A percentile compares a stretch with the other conserved stretches of the same genome.
These are phyloP conservation scores for Diplotaxis tenuifolia DNA, from an alignment of 345 rosid species.

Conservation along the genomic window DNA sequence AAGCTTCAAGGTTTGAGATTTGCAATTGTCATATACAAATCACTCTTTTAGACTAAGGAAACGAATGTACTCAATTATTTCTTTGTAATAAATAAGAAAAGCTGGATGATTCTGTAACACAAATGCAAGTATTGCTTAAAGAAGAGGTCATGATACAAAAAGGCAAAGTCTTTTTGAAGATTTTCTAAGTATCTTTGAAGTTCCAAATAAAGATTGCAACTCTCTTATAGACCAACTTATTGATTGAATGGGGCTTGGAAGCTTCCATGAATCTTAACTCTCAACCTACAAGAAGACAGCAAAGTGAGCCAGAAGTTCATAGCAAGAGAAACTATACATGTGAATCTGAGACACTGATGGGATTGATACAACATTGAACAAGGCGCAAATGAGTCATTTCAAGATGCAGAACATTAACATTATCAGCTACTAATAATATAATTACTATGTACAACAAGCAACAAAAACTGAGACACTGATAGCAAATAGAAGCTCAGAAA, in stretches of 20 bases:
- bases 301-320: not conserved
- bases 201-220: not conserved
- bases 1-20: conserved; percentile 30
- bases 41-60: conserved; percentile 6
- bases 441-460: not conserved
- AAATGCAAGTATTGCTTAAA: not conserved
- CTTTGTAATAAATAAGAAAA: conserved; percentile 10
- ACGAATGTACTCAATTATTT: conserved; percentile 2
- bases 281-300: conserved; percentile 26
- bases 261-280: conserved; percentile 15
- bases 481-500: not conserved
- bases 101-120: conserved; percentile 3
- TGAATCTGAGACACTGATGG: not conserved
- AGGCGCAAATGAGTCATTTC: not conserved
- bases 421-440: not conserved
- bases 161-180: not conserved
- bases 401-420: not conserved
- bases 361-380: no score
- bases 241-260: conserved; percentile 7
- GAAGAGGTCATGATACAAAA: not conserved
- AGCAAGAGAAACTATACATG: not conserved
- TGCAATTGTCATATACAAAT: conserved; percentile 2
- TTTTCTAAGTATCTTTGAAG: not conserved
- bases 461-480: not conserved
- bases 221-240: not conserved